Percentiles rank a stretch among this genome's conserved stretches.
phyloP scores from a whole-genome alignment of 352 stramenopile species.

The Aphanomyces invadans region DNA sequence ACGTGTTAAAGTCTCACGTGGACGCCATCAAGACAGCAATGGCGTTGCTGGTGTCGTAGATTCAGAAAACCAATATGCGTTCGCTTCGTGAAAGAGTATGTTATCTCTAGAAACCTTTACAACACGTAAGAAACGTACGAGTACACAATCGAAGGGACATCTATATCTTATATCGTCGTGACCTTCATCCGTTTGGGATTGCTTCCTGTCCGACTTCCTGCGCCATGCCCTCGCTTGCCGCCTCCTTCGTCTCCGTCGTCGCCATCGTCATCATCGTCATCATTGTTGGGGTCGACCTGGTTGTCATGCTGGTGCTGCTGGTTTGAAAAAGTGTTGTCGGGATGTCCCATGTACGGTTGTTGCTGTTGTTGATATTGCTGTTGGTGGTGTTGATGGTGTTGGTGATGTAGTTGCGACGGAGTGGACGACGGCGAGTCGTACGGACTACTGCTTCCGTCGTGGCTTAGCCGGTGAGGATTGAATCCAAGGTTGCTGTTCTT shows the following conservation, averaged over 20 bases:
- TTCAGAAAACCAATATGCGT: no score
- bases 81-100: no score
- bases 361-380: background rate
- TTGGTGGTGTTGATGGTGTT: background rate
- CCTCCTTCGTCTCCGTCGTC: slow-evolving; percentile 24
- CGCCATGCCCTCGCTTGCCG: slow-evolving; percentile 16
- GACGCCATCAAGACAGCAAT: slow-evolving; percentile 25
- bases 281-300: background rate
- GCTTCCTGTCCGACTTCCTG: slow-evolving; percentile 7
- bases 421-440: slow-evolving; percentile 22
- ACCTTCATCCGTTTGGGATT: slow-evolving; percentile 26
- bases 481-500: slow-evolving; percentile 27
- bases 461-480: background rate
- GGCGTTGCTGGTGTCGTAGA: background rate
- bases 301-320: slow-evolving; percentile 1
- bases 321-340: background rate
- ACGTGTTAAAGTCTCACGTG: slow-evolving; percentile 31
- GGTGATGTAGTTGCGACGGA: background rate
- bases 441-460: background rate
- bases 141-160: slow-evolving; percentile 7
- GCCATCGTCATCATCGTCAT: slow-evolving; percentile 3
- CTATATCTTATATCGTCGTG: slow-evolving; percentile 18
- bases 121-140: no score
- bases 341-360: slow-evolving; percentile 9
- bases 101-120: no score